Evolutionary conservation across 495 filamentous ascomycete species (phyloP).

Genomic region (Chaetomium tenue): DNA sequence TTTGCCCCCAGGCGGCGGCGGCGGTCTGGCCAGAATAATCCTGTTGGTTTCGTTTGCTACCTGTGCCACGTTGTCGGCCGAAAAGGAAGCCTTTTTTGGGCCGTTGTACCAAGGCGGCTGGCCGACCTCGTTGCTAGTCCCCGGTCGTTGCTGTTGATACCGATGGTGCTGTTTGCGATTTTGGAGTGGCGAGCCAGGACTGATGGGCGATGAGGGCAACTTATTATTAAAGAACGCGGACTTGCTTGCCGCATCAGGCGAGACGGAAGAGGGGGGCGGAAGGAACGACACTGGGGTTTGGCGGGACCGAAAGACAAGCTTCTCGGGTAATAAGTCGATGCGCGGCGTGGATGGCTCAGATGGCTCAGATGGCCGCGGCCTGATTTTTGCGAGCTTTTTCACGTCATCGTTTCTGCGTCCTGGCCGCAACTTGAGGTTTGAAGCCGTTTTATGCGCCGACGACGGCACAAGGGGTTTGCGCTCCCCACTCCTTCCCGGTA

Average conservation of each 20-base stretch:
- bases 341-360: constrained; percentile 8
- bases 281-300: constrained; percentile 13
- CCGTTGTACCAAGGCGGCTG: constrained; percentile 11
- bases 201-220: not conserved
- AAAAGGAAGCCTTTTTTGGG: constrained; percentile 26
- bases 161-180: not conserved
- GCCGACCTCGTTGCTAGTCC: not conserved
- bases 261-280: constrained; percentile 6
- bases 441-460: constrained; percentile 9
- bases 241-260: not conserved
- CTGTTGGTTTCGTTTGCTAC: constrained; percentile 43
- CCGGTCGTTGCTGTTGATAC: constrained; percentile 4
- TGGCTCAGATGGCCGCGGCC: not conserved
- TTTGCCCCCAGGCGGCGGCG: constrained; percentile 25
- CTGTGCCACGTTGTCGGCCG: constrained; percentile 36
- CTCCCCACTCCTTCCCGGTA: too few species aligned
- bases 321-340: constrained; percentile 6
- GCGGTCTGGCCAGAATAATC: constrained; percentile 44
- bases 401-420: constrained; percentile 11
- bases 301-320: constrained; percentile 17
- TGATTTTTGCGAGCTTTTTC: not conserved
- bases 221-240: not conserved
- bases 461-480: not conserved
- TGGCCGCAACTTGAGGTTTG: constrained; percentile 4
- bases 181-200: not conserved